These are phyloP conservation scores for Picea glauca DNA, from an alignment of 75 land plant species.

Conservation along the genomic window DNA sequence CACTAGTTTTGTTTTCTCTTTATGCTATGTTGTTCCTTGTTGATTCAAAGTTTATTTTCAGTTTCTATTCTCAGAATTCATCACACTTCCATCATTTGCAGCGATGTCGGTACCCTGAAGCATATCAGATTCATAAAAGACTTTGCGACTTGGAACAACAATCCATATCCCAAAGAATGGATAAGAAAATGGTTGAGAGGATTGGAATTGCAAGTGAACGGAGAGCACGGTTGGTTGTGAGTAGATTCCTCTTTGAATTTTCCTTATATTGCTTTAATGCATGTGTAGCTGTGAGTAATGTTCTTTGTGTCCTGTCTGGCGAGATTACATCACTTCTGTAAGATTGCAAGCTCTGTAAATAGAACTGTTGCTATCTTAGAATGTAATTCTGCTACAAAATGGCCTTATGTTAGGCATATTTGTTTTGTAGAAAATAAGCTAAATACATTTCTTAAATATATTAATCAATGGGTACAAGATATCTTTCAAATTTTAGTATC, in stretches of 20 bases:
- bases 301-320: background rate
- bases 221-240: conserved; percentile 72
- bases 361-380: background rate
- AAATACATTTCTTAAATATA: background rate
- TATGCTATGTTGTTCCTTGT: background rate
- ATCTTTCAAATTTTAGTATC: too few relatives aligned
- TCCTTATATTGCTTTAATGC: background rate
- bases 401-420: background rate
- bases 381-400: background rate
- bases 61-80: background rate
- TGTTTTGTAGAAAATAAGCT: background rate
- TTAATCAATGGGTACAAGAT: background rate
- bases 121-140: conserved; percentile 53
- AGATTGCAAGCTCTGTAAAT: background rate
- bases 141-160: conserved; percentile 52
- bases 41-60: background rate
- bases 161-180: conserved; percentile 31
- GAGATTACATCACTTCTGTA: background rate
- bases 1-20: background rate
- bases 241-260: conserved; percentile 16
- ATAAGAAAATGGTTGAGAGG: conserved; percentile 32
- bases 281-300: background rate
- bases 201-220: conserved; percentile 45
- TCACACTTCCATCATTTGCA: conserved; percentile 11
- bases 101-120: conserved; percentile 84